phyloP scores from a whole-genome alignment of 176 grass and related monocot genomes.

The Cenchrus fungigraminus region DNA sequence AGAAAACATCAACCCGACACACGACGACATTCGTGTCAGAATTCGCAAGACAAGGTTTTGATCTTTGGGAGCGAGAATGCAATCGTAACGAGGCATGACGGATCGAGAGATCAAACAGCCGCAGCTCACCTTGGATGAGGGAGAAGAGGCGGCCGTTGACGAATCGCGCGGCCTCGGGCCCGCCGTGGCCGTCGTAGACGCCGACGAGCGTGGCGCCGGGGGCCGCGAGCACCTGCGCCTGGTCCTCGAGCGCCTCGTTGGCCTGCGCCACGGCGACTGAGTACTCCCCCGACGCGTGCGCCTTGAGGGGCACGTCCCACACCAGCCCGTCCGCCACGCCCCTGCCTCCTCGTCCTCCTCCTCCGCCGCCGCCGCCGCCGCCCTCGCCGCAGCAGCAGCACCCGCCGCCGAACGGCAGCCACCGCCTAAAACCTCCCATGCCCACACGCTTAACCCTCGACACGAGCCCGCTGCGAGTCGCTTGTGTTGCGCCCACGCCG shows the following conservation, averaged over 20 bases:
- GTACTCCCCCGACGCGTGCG: conserved; percentile 78
- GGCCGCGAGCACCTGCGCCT: conserved; percentile 57
- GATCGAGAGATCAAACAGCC: too few species aligned
- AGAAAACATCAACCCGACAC: neutral
- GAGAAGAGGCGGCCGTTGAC: conserved; percentile 87
- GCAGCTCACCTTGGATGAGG: conserved; percentile 54
- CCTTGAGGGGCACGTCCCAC: conserved; percentile 73
- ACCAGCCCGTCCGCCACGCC: conserved; percentile 51
- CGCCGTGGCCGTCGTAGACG: conserved; percentile 68
- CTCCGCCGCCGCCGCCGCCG: neutral
- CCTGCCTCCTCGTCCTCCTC: neutral
- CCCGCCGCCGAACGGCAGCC: conserved; percentile 15
- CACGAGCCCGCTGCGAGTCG: too few species aligned
- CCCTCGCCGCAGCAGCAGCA: conserved; percentile 25
- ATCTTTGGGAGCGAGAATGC: neutral
- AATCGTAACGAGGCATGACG: neutral
- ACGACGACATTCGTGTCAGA: neutral
- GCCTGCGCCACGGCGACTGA: conserved; percentile 67
- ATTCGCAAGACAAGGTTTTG: neutral
- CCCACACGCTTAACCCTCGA: too few species aligned
- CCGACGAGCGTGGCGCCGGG: conserved; percentile 60
- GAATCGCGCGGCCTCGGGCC: conserved; percentile 70
- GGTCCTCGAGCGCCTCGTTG: conserved; percentile 59
- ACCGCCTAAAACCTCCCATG: conserved; percentile 15
- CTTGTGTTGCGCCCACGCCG: too few species aligned